These are phyloP conservation scores for Calonectria montana DNA, from an alignment of 2,329 filamentous ascomycete species.

Conservation along the genomic window DNA sequence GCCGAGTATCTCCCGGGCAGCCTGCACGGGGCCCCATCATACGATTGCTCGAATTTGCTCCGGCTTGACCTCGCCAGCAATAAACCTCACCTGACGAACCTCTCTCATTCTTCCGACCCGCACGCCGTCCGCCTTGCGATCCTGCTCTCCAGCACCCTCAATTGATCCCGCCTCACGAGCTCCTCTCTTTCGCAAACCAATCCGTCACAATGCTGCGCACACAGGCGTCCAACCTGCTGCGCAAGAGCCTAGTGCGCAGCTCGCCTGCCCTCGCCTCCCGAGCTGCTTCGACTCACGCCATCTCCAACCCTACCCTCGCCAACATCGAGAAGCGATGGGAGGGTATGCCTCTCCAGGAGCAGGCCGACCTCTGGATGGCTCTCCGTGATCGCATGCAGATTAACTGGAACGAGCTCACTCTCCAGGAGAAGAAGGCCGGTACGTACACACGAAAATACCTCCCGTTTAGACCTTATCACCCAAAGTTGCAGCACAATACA, in stretches of 20 bases:
- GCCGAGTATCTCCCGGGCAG: constrained; percentile 39
- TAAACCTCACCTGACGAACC: constrained; percentile 39
- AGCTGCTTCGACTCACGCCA: constrained; percentile 83
- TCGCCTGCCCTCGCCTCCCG: constrained; percentile 60
- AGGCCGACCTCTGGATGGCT: constrained; percentile 99
- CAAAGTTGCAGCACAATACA: neutral
- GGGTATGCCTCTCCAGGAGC: constrained; percentile 96
- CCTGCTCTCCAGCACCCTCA: constrained; percentile 42
- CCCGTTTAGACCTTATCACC: constrained; percentile 37
- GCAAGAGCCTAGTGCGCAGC: constrained; percentile 59
- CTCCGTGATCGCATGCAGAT: constrained; percentile 98
- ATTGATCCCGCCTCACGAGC: constrained; percentile 45
- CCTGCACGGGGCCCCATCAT: constrained; percentile 41
- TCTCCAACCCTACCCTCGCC: constrained; percentile 96
- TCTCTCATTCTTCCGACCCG: constrained; percentile 37
- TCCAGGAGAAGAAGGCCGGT: constrained; percentile 99
- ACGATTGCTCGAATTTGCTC: constrained; percentile 45
- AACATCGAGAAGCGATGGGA: constrained; percentile 99
- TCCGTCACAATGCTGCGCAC: constrained; percentile 64
- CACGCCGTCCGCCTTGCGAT: constrained; percentile 26
- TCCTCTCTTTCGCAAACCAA: constrained; percentile 25
- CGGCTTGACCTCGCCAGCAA: constrained; percentile 35
- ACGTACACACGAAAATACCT: constrained; percentile 63
- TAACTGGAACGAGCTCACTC: constrained; percentile 93
- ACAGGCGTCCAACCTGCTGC: constrained; percentile 64